Evolutionary conservation across 371 early-diverging fungal genomes (phyloP).

Genomic region (Saksenaea vasiformis): DNA sequence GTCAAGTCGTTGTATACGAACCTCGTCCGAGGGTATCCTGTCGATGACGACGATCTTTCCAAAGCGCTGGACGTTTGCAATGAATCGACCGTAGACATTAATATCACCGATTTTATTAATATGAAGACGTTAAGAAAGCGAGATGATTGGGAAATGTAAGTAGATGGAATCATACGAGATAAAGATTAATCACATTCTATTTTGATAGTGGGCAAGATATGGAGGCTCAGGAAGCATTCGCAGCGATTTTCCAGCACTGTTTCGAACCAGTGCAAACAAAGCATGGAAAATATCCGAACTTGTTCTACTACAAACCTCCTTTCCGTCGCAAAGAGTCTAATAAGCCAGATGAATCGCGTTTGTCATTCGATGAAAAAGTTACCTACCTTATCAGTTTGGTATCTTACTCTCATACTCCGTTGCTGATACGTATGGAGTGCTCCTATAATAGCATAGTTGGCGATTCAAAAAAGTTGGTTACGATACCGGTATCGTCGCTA

Average conservation of each 20-base stretch:
- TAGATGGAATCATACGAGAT: background rate
- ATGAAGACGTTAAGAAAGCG: constrained; percentile 52
- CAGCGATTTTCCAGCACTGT: constrained; percentile 57
- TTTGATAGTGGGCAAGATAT: constrained; percentile 12
- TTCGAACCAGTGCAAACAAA: constrained; percentile 59
- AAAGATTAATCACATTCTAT: constrained; percentile 12
- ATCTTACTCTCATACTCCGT: constrained; percentile 53
- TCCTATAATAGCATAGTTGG: constrained; percentile 46
- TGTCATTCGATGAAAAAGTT: constrained; percentile 28
- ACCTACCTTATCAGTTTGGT: constrained; percentile 50
- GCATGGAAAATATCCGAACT: constrained; percentile 34
- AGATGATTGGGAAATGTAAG: constrained; percentile 40
- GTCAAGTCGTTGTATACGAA: constrained; percentile 65
- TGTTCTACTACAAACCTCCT: constrained; percentile 70
- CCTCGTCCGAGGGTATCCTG: constrained; percentile 58
- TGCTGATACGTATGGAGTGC: constrained; percentile 64
- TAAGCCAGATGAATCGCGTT: background rate
- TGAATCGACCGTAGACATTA: constrained; percentile 65
- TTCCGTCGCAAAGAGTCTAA: constrained; percentile 28
- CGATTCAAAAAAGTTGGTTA: constrained; percentile 26
- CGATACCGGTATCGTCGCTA: constrained; percentile 55
- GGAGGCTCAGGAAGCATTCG: constrained; percentile 54
- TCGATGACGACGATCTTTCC: constrained; percentile 56
- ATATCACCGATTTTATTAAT: constrained; percentile 74
- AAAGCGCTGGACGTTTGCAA: constrained; percentile 61